These are phyloP conservation scores for Podila horticola DNA, from an alignment of 192 early-diverging fungal species.

Conservation along the genomic window DNA sequence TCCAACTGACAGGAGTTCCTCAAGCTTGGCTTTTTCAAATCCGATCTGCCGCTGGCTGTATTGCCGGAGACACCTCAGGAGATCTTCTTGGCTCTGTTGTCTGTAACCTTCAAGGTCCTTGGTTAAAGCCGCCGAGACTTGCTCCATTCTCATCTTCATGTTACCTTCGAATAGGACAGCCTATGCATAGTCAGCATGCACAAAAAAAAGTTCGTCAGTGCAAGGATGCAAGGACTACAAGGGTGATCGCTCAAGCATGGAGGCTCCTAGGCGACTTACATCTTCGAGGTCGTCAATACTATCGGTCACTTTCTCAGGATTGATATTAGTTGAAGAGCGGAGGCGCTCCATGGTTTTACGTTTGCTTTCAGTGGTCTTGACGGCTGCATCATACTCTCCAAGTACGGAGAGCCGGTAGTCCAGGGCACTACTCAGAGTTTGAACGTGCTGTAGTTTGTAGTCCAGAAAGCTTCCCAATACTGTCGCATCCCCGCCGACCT, in stretches of 20 bases:
- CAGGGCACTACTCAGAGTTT: conserved; percentile 46
- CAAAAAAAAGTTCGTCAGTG: not conserved
- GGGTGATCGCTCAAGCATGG: not conserved
- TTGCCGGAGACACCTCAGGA: conserved; percentile 44
- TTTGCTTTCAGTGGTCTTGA: conserved; percentile 54
- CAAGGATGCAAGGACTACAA: not conserved
- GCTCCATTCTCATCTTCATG: conserved; percentile 53
- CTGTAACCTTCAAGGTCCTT: conserved; percentile 51
- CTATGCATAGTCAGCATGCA: not conserved
- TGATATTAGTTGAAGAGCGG: conserved; percentile 56
- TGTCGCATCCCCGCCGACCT: conserved; percentile 50
- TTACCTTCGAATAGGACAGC: conserved; percentile 52
- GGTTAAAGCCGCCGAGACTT: conserved; percentile 40
- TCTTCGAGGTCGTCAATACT: conserved; percentile 56
- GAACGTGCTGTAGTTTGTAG: conserved; percentile 51
- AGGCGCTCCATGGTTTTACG: conserved; percentile 54
- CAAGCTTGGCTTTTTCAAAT: conserved; percentile 54
- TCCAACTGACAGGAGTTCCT: conserved; percentile 40
- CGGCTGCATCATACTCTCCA: conserved; percentile 49
- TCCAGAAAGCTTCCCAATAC: conserved; percentile 42
- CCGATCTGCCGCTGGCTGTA: conserved; percentile 54
- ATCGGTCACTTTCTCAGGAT: conserved; percentile 54
- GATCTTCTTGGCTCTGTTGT: conserved; percentile 50
- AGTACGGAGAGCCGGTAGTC: conserved; percentile 51
- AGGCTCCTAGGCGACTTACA: conserved; percentile 26